Evolutionary conservation across 2,329 filamentous ascomycete genomes (phyloP).

Genomic region (Alternaria viburni): DNA sequence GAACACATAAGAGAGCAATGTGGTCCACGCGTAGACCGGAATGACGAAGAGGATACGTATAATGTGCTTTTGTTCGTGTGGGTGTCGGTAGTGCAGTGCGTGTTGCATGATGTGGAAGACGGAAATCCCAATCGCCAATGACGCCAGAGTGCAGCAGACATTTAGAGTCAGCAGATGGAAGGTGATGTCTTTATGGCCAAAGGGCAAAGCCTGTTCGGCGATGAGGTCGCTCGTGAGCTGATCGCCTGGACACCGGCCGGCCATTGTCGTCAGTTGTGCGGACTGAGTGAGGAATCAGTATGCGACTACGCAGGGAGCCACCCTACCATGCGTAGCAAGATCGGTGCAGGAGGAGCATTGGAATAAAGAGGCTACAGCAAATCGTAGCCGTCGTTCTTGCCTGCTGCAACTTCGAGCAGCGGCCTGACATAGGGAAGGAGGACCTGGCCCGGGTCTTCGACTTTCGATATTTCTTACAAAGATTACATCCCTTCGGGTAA

Average conservation of each 20-base stretch:
- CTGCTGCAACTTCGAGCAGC: neutral
- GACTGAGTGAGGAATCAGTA: neutral
- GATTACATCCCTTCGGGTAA: neutral
- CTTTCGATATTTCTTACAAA: neutral
- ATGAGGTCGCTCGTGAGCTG: neutral
- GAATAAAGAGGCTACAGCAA: neutral
- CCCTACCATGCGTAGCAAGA: neutral
- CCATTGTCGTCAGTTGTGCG: neutral
- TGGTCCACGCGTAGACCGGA: conserved; percentile 77
- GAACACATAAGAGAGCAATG: conserved; percentile 74
- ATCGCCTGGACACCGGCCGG: neutral
- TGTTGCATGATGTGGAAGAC: conserved; percentile 63
- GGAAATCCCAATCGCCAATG: conserved; percentile 59
- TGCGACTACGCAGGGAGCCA: neutral
- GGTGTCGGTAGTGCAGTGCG: conserved; percentile 65
- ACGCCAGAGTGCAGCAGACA: conserved; percentile 60
- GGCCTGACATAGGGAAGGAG: neutral
- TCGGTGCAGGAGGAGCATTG: neutral
- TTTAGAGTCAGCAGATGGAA: conserved; percentile 65
- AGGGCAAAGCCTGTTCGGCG: neutral
- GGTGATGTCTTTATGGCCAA: conserved; percentile 52
- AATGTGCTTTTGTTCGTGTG: conserved; percentile 70
- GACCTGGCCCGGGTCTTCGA: neutral
- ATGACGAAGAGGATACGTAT: conserved; percentile 91
- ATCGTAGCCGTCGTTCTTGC: neutral